phyloP scores from a whole-genome alignment of 2,329 filamentous ascomycete genomes.

The Calonectria naviculata region DNA sequence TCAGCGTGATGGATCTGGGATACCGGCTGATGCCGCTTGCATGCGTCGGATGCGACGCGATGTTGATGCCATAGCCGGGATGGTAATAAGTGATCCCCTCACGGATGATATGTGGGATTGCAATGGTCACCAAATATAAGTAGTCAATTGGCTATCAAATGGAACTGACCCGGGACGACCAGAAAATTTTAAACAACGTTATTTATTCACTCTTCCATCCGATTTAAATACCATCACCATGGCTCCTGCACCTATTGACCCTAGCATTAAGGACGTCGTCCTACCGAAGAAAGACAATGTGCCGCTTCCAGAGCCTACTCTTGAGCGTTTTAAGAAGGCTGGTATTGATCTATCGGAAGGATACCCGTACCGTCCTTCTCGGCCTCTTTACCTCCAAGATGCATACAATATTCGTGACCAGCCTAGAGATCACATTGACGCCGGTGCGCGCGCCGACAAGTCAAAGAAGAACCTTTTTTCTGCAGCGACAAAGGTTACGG shows the following conservation, averaged over 20 bases:
- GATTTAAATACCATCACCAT: constrained; percentile 39
- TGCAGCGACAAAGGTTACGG: constrained; percentile 71
- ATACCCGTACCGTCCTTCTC: constrained; percentile 76
- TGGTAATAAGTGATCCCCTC: not conserved
- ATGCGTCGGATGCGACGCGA: not conserved
- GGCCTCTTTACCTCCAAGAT: constrained; percentile 76
- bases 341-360: constrained; percentile 76
- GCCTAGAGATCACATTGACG: constrained; percentile 66
- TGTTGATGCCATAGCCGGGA: not conserved
- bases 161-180: not conserved
- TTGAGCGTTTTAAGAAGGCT: constrained; percentile 71
- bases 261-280: constrained; percentile 71
- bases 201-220: not conserved
- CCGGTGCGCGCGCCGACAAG: constrained; percentile 73
- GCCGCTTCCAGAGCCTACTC: constrained; percentile 67
- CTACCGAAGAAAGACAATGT: constrained; percentile 73
- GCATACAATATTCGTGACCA: constrained; percentile 72
- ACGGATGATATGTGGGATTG: not conserved
- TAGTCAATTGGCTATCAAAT: not conserved
- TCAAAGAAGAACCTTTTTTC: constrained; percentile 70
- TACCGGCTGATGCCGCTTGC: not conserved
- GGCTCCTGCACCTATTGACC: constrained; percentile 69
- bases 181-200: not conserved
- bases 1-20: not conserved
- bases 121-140: not conserved